Evolutionary conservation across 2,329 filamentous ascomycete genomes (phyloP), one percentile per base, ranked within the genome.

Genomic region (Arthroderma sp.): DNA sequence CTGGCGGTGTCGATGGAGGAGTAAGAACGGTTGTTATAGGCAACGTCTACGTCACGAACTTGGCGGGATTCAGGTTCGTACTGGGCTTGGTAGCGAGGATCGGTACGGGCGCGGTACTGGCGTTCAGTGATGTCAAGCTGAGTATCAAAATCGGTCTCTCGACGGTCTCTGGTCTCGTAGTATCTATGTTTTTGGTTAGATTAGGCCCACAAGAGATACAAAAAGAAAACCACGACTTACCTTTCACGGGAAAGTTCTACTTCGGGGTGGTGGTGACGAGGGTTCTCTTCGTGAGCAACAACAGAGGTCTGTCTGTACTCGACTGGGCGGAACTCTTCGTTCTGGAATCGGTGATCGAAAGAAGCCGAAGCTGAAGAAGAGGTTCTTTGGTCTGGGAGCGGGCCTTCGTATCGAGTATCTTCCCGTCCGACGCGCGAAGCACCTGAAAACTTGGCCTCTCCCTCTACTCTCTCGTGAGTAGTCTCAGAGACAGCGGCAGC

Each of bases 381-480:
- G 49, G 51, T 38, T 56, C 58, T 52, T 71, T 76, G 78, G 70
- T 79, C 80, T 68, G 82, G 83, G 78, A 84, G 82, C 74, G 79
- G 78, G 74, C 81, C 69, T 67, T 79, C 77, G 79, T 81, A 78
- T 78, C 83, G 85, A 86, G 86, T 88, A 89, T 87, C 89, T 91
- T 95, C 90, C 90, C 89, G 91, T 94, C 91, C 91, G 87, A 88
- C 86, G 85, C 84, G 84, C 79, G 85, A 81, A 77, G 83, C 71
- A 69, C 74, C 78, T 77, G 83, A 79, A 77, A 88, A 81, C 71
- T 85, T 85, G 79, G 89, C 83, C 78, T 91, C 85, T 79, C 88
- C 83, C 84, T 95, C 88, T 84, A 91, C 85, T 84, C 90, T 84
- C 72, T 84, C 84, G 68, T 82, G 77, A 76, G 83, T 84, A 75